phyloP scores from a whole-genome alignment of 2,329 filamentous ascomycete species.

The Fusarium goolgardi region DNA sequence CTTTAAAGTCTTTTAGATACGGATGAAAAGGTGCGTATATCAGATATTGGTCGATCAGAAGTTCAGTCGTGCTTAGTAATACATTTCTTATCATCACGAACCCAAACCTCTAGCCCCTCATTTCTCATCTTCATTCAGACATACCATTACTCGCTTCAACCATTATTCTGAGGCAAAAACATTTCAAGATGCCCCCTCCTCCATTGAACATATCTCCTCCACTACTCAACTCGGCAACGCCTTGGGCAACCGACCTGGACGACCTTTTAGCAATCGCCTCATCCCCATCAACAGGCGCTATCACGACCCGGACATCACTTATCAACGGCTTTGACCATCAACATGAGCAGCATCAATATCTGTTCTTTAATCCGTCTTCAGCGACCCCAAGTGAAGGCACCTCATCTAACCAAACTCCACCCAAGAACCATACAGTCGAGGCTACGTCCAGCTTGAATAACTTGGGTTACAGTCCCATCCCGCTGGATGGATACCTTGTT shows the following conservation, averaged over 20 bases:
- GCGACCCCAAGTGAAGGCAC: constrained; percentile 36
- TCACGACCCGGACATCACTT: constrained; percentile 79
- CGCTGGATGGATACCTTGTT: constrained; percentile 68
- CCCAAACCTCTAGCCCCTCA: constrained; percentile 15
- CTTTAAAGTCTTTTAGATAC: rapidly evolving
- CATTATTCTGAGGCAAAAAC: rapidly evolving
- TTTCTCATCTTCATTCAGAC: neutral
- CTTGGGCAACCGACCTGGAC: constrained; percentile 76
- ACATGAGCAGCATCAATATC: constrained; percentile 69
- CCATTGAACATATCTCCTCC: constrained; percentile 68
- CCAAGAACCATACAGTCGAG: constrained; percentile 38
- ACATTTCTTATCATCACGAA: constrained; percentile 9
- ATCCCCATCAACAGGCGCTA: constrained; percentile 73
- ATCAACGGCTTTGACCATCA: constrained; percentile 73
- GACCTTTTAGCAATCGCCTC: constrained; percentile 72
- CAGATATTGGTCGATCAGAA: neutral
- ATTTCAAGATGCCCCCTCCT: constrained; percentile 35
- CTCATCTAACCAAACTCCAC: constrained; percentile 32
- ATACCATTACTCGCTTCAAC: neutral
- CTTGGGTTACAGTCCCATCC: constrained; percentile 77
- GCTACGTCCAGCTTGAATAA: constrained; percentile 70
- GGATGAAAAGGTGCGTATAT: neutral
- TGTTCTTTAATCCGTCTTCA: constrained; percentile 68
- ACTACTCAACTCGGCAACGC: constrained; percentile 79
- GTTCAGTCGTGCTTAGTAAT: constrained; percentile 20